These are phyloP conservation scores for Gynochthodes officinalis DNA, from an alignment of 257 asterid species.

Conservation along the genomic window DNA sequence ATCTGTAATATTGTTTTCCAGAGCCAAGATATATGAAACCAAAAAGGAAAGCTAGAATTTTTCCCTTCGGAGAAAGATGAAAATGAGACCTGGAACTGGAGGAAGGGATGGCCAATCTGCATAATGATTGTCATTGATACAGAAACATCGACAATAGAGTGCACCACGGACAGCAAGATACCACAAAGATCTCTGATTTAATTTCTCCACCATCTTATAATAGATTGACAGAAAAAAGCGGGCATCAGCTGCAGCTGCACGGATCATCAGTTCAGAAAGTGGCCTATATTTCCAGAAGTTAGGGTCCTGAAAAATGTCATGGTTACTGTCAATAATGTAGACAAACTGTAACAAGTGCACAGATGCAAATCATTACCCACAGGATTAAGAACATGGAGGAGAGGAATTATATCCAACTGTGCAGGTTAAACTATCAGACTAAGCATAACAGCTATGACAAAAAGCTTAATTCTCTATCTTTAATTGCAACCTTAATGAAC, in stretches of 20 bases:
- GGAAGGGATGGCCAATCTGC: constrained; percentile 92
- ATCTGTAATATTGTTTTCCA: not conserved
- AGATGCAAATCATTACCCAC: constrained; percentile 11
- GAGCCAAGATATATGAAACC: not conserved
- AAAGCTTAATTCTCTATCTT: not conserved
- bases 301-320: constrained; percentile 66
- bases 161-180: constrained; percentile 90
- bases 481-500: not conserved
- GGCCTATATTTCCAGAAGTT: constrained; percentile 89
- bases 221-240: constrained; percentile 79
- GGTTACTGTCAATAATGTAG: constrained; percentile 20
- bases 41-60: not conserved
- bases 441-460: not conserved
- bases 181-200: constrained; percentile 77
- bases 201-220: constrained; percentile 75
- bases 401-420: not conserved
- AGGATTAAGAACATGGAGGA: not conserved
- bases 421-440: not conserved
- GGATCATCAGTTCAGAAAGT: constrained; percentile 78
- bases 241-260: constrained; percentile 99
- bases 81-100: constrained; percentile 65
- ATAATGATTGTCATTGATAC: constrained; percentile 51
- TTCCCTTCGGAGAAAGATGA: not conserved
- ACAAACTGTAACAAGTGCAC: not conserved
- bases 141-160: constrained; percentile 95